phyloP scores from a whole-genome alignment of 83 land plant species.

The Isoetes engelmannii region DNA sequence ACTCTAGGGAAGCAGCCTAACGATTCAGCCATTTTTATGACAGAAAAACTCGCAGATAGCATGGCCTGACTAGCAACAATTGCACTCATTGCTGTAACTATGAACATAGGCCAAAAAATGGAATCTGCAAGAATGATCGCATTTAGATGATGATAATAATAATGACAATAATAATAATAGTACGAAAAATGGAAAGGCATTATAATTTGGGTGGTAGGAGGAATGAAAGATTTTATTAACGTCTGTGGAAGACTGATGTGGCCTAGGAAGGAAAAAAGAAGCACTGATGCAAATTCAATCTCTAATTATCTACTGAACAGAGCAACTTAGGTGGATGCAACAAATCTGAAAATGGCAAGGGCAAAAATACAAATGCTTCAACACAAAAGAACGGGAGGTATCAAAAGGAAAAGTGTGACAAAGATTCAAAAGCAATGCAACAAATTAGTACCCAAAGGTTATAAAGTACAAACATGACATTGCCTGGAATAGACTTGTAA shows the following conservation, averaged over 20 bases:
- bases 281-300: too few species aligned
- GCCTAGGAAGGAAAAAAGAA: not conserved
- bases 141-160: not conserved
- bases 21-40: conserved; percentile 70
- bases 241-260: not conserved
- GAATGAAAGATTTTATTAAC: not conserved
- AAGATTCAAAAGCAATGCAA: too few species aligned
- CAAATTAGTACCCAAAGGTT: too few species aligned
- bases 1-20: conserved; percentile 91
- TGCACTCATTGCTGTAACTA: conserved; percentile 70
- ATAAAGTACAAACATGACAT: conserved; percentile 4
- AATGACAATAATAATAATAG: not conserved
- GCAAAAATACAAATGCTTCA: too few species aligned
- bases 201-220: not conserved
- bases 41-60: conserved; percentile 85
- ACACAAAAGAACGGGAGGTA: too few species aligned
- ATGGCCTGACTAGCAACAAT: conserved; percentile 91
- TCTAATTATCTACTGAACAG: too few species aligned
- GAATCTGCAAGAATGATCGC: conserved; percentile 30
- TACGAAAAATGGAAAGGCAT: too few species aligned
- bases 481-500: conserved; percentile 87
- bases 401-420: too few species aligned
- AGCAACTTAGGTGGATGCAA: too few species aligned
- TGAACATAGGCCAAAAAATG: conserved; percentile 88
- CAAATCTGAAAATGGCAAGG: too few species aligned